Conservation (phyloP, 2,329 filamentous ascomycete genomes). For the Fusarium humuli region DNA sequence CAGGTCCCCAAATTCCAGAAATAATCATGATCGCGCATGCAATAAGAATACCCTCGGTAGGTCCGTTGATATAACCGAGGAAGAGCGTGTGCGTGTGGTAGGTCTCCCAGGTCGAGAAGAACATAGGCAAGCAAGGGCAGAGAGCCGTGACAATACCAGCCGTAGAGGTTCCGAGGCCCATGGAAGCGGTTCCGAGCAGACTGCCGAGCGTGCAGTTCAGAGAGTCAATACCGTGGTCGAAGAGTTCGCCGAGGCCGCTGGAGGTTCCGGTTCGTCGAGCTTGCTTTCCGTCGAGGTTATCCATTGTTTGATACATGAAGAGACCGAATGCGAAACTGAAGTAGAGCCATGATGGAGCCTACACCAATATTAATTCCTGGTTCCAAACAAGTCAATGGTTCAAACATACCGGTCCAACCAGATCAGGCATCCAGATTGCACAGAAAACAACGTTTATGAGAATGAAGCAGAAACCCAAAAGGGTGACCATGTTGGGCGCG, state of each 20-base stretch:
- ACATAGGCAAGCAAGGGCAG: constrained; percentile 94
- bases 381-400: not conserved
- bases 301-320: constrained; percentile 99
- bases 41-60: constrained; percentile 93
- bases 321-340: constrained; percentile 95
- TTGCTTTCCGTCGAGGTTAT: constrained; percentile 99
- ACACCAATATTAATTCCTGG: constrained; percentile 23
- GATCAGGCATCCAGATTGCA: constrained; percentile 85
- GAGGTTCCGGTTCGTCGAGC: constrained; percentile 94
- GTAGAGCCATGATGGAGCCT: constrained; percentile 93
- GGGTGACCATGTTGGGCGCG: constrained; percentile 96
- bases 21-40: constrained; percentile 87
- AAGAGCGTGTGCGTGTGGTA: constrained; percentile 98
- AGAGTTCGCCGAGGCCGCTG: constrained; percentile 93
- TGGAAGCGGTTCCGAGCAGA: constrained; percentile 89
- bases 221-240: constrained; percentile 98
- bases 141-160: constrained; percentile 92
- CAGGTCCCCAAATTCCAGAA: constrained; percentile 88
- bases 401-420: constrained; percentile 82
- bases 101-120: constrained; percentile 99
- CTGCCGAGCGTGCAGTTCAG: constrained; percentile 96
- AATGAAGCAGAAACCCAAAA: constrained; percentile 95
- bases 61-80: constrained; percentile 95
- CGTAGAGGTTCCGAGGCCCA: constrained; percentile 87
- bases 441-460: constrained; percentile 81